Evolutionary conservation across 345 rosid genomes (phyloP), one percentile per base, ranked within the genome.

Genomic region (Linum tenue): DNA sequence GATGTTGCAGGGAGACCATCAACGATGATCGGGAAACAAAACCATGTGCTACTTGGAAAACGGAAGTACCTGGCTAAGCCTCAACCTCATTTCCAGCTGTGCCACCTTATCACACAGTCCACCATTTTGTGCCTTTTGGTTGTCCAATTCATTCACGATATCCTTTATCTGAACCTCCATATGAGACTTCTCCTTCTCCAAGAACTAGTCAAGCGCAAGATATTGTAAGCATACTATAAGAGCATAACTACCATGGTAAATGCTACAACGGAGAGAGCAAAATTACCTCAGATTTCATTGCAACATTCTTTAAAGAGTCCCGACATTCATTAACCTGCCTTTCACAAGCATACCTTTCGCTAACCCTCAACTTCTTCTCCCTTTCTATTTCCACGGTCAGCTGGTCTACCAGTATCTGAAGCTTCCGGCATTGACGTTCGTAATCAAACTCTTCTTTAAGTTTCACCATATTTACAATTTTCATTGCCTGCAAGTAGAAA

Each of bases 361-460:
- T 76, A 38, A 79, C 84, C 78, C 90, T 86, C 71, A 81, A 71
- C 64, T 85, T 87, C 59, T 81, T 79, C 62, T 82, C 86, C 84
- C 97, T 87, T 66, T 92, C 98, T 60, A 83, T 72, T 83, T 92
- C 98, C 70, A 86, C 87, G 60, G 86, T 87, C 70, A 92, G 97
- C 68, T 80, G 80, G 75, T 92, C 97, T 66, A 89, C 83, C 77
- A 84, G 95, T 70, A 70, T 73, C 82, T 83, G 86, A 62, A 89
- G 92, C 84, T 84, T 82, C 80, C 92, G 84, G 73, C 92, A 86
- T 63, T 87, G 82, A 78, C 97, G 83, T 85, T 87, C 95, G 67
- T 89, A 92, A 68, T 92, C 98, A 73, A 83, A 85, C 79, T 92
- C 98, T 79, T 89, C 97, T 80, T 84, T 92, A 73, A 89, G 90